Conservation (phyloP, 495 filamentous ascomycete genomes). For the Lophiotrema nucula region DNA sequence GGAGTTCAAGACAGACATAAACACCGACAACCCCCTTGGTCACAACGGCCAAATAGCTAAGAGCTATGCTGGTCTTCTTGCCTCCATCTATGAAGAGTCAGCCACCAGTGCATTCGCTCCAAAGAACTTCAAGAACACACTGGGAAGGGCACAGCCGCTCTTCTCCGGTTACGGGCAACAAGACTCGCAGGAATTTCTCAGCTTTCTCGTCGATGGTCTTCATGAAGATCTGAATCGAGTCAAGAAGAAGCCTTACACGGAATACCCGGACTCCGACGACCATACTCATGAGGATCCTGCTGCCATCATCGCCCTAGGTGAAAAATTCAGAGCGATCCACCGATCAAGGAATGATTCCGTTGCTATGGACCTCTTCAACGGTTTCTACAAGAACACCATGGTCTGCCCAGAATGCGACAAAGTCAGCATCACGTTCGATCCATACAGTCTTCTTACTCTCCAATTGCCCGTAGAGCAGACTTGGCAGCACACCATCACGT, state of each 20-base stretch:
- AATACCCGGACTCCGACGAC: constrained; percentile 96
- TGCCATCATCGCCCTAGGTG: constrained; percentile 76
- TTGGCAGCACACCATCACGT: constrained; percentile 70
- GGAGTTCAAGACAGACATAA: constrained; percentile 74
- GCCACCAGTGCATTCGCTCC: constrained; percentile 66
- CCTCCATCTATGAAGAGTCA: constrained; percentile 66
- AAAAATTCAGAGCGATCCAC: constrained; percentile 86
- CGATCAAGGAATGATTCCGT: constrained; percentile 92
- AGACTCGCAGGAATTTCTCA: constrained; percentile 96
- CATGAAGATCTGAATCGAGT: constrained; percentile 95
- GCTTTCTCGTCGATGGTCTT: constrained; percentile 89
- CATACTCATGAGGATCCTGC: constrained; percentile 84
- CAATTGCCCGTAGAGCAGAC: constrained; percentile 81
- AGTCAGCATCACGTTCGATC: constrained; percentile 97
- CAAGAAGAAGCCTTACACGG: constrained; percentile 92
- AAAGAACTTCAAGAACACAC: constrained; percentile 71
- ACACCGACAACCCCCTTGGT: constrained; percentile 76
- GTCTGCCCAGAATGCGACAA: constrained; percentile 88
- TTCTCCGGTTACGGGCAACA: constrained; percentile 97
- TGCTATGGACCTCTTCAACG: constrained; percentile 89
- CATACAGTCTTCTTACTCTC: constrained; percentile 90
- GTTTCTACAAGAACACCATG: constrained; percentile 96
- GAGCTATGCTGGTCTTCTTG: constrained; percentile 71
- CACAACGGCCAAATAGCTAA: constrained; percentile 81
- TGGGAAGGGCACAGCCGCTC: constrained; percentile 74